phyloP scores from a whole-genome alignment of 768 basidiomycete genomes.

The Suillus variegatus region DNA sequence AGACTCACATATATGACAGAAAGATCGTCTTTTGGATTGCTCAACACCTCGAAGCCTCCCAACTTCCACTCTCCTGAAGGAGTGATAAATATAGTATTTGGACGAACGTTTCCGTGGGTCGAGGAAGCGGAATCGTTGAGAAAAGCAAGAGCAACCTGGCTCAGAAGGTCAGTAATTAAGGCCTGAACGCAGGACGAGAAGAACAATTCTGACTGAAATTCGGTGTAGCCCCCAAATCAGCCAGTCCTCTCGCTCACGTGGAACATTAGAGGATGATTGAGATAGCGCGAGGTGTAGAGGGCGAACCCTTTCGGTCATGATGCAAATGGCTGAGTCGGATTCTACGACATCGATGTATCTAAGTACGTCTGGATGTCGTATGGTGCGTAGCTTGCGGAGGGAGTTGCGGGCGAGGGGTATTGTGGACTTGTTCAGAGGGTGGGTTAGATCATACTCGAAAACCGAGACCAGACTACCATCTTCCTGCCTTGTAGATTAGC shows the following conservation, averaged over 20 bases:
- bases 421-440: conserved; percentile 55
- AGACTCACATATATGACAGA: conserved; percentile 77
- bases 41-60: conserved; percentile 91
- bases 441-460: conserved; percentile 86
- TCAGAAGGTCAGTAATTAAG: conserved; percentile 1
- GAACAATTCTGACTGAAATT: conserved; percentile 58
- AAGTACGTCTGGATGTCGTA: conserved; percentile 93
- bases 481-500: conserved; percentile 56
- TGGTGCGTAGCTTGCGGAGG: conserved; percentile 84
- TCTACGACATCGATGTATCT: conserved; percentile 95
- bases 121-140: conserved; percentile 82
- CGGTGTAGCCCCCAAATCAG: conserved; percentile 92
- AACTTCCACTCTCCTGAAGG: conserved; percentile 96
- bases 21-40: conserved; percentile 76
- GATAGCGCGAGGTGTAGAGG: conserved; percentile 67
- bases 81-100: conserved; percentile 85
- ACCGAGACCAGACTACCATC: conserved; percentile 84
- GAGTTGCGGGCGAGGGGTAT: conserved; percentile 86
- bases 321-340: conserved; percentile 82
- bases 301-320: conserved; percentile 92
- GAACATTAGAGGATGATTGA: conserved; percentile 60
- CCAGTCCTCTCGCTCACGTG: conserved; percentile 80
- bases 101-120: conserved; percentile 78
- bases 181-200: conserved; percentile 31
- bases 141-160: conserved; percentile 85